These are phyloP conservation scores for Clarireedia hainanense DNA, from an alignment of 2,329 filamentous ascomycete species.

Conservation along the genomic window DNA sequence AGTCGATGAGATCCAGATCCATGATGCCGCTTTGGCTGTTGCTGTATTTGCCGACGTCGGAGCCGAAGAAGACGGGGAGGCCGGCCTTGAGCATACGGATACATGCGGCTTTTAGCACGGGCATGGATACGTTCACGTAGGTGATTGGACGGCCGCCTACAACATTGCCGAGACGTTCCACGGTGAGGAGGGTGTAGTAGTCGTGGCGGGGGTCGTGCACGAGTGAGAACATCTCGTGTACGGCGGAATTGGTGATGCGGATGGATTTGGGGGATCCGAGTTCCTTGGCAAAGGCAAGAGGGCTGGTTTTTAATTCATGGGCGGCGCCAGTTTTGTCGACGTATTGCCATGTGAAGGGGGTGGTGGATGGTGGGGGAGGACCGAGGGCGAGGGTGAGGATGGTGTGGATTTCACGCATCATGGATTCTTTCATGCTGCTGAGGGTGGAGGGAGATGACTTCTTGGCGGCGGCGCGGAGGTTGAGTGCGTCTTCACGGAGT, in stretches of 20 bases:
- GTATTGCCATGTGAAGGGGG: slow-evolving; percentile 75
- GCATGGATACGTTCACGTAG: slow-evolving; percentile 77
- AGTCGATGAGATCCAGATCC: slow-evolving; percentile 71
- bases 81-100: slow-evolving; percentile 72
- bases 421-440: slow-evolving; percentile 53
- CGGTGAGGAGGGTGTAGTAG: slow-evolving; percentile 64
- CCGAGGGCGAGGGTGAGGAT: slow-evolving; percentile 79
- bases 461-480: slow-evolving; percentile 51
- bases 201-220: slow-evolving; percentile 80
- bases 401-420: slow-evolving; percentile 72
- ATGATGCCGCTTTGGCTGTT: slow-evolving; percentile 64
- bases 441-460: slow-evolving; percentile 8
- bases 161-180: slow-evolving; percentile 73
- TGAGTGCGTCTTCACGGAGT: slow-evolving; percentile 76
- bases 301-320: slow-evolving; percentile 55
- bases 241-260: slow-evolving; percentile 49
- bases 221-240: slow-evolving; percentile 68
- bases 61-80: slow-evolving; percentile 80
- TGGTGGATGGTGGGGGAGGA: slow-evolving; percentile 61
- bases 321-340: slow-evolving; percentile 60
- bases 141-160: slow-evolving; percentile 67
- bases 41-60: slow-evolving; percentile 78
- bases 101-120: slow-evolving; percentile 61
- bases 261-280: slow-evolving; percentile 52
- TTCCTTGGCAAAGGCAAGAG: slow-evolving; percentile 63